Evolutionary conservation across 257 asterid genomes (phyloP), one percentile per base, ranked within the genome.

Genomic region (Jasminum sambac): DNA sequence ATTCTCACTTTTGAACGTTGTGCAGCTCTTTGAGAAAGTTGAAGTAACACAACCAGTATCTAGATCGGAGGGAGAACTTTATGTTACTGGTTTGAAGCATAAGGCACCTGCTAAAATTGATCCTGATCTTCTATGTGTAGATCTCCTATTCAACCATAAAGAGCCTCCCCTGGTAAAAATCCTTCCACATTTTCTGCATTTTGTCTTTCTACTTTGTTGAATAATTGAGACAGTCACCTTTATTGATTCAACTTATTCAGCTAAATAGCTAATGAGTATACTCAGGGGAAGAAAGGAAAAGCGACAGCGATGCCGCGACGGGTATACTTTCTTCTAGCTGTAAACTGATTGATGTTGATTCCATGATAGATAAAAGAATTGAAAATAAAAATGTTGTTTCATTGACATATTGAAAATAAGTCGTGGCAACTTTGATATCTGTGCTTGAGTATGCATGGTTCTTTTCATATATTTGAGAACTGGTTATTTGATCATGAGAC

Each of bases 51-150:
- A 94, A 68, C 98, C 99, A 23, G 79, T 72, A 65, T 97, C 98
- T 26, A 89, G 97, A 19, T 65, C 98, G 40, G 89, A 96, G 36
- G 96, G 98, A n/a, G 99, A 91, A 73, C 91, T 91, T 76, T 91
- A 89, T 81, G 69, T 95, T 37, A 5, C 89, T 6, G 95, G 94
- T 13, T 76, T 88, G 6, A 91, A 84, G 73, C 89, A 91, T 39
- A 95, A 88, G 79, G 98, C 96, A 40, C 96, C 98, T 66, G 88
- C 92, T 2, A 94, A 94, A 95, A 94, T 94, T 68, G 98, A 94
- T 80, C 98, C 96, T 25, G 89, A 92, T 12, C 91, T 94, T 59
- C 91, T 94, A 43, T 96, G 89, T 84, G 77, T 88, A 3, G 89
- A 89, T 73, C 96, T 89, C 81, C 89, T 91, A 61, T 94, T 94